Evolutionary conservation across 106 monocot species (phyloP), one percentile per base, ranked within the genome.

Genomic region (Dendrobium nobile): DNA sequence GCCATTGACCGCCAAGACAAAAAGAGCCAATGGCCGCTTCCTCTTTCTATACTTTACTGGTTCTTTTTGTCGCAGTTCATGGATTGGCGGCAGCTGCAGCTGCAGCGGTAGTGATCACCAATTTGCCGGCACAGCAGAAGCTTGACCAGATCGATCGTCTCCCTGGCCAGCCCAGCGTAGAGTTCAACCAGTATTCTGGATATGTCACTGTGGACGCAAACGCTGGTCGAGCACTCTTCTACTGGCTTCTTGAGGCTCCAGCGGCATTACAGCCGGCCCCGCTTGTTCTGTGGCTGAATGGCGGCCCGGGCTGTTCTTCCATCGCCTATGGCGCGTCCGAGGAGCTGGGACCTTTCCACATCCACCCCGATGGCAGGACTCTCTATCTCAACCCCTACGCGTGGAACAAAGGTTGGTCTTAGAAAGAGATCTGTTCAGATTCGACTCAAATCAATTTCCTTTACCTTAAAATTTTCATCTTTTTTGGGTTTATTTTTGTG

Each of bases 221-320:
- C 8, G 87, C 88, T 31, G 98, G 98, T 55, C 85, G 99, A 18
- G 99, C 99, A 19, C 90, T 99, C 40, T 99, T 99, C 85, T 99
- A 99, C 85, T 99, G 93, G 95, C 82, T 99, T 33, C 84, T 90
- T 8, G 99, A 99, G 85, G 83, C 91, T 16, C 81, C 48, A 31
- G 68, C 77, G 44, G 73, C 78, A 9, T 81, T 80, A 3, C 81
- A 73, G 67, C 77, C 80, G 27, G 85, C 86, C 20, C 95, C 95
- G 28, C 90, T 99, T 42, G 90, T 96, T 5, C 90, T 96, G 55
- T 99, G 95, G 95, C 95, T 95, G 48, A 99, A 99, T 73, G 99
- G 99, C 75, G 95, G 99, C 22, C 99, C 95, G 0, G 99, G 95
- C 0, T 99, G 99, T 87, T 99, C 95, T 15, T 95, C 99, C 40